phyloP scores from a whole-genome alignment of 2,329 filamentous ascomycete species.

The Daldinia sp. region DNA sequence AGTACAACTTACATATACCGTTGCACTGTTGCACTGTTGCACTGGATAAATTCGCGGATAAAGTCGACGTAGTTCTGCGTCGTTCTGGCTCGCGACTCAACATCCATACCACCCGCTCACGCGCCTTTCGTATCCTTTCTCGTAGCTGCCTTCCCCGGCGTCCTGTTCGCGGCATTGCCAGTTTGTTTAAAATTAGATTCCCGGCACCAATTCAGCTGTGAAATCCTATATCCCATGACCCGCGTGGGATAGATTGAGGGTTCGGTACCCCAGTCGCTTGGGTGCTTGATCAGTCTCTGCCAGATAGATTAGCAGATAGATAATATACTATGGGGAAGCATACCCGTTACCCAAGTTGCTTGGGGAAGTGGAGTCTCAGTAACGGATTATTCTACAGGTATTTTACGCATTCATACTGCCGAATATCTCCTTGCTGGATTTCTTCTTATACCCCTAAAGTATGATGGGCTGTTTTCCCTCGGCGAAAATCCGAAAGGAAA shows the following conservation, averaged over 20 bases:
- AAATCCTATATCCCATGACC: constrained; percentile 15
- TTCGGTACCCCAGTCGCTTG: neutral
- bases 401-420: neutral
- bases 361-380: neutral
- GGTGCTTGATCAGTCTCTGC: constrained; percentile 5
- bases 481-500: too few relatives aligned
- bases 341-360: constrained; percentile 19
- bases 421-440: neutral
- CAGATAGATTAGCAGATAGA: constrained; percentile 16
- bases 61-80: constrained; percentile 27
- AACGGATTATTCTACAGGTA: neutral
- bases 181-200: constrained; percentile 27
- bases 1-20: constrained; percentile 37
- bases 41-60: constrained; percentile 39
- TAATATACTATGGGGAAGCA: constrained; percentile 11
- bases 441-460: neutral
- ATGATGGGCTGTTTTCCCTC: neutral
- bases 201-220: constrained; percentile 18
- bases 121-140: constrained; percentile 23
- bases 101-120: constrained; percentile 17
- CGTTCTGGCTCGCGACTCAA: constrained; percentile 31
- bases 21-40: too few relatives aligned
- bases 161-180: constrained; percentile 18
- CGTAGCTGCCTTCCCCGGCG: constrained; percentile 2
- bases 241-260: constrained; percentile 24